Base-by-base conservation (phyloP, 495 filamentous ascomycete genomes). In the Talaromyces nanjingensis region DNA sequence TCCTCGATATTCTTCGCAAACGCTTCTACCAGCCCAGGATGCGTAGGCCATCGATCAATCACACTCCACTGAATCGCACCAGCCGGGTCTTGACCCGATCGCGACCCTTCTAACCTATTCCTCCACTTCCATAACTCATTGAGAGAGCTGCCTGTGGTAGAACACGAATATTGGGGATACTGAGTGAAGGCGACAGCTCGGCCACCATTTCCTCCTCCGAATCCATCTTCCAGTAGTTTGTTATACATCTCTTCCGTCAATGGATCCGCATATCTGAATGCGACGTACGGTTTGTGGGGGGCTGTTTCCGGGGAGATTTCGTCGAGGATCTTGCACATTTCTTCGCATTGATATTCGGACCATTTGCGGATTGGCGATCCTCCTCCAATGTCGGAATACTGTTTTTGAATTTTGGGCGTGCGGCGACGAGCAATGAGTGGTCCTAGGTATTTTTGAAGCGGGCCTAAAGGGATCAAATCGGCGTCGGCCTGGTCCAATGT, bases 131-230 rank as follows among this genome's bases (percentile, higher is more conserved):
- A 99, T 49, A 99, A 72, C 77, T 99, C 96, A 70, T 98, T 99
- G 60, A 99, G 74, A 55, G 90, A 94, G 75, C 91, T 96, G 39
- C 96, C 96, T 1, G 96, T 99, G 6, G 96, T 99, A 25, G 91
- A 96, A 76, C 96, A 99, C n/a, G 90, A 94, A 73, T 99, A 99
- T 72, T 99, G 96, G 22, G 96, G 96, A 68, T 99, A 99, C 73
- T 99, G 96, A 4, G 94, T 96, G 74, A 98, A 99, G 2, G 96
- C 96, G 6, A 99, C 91, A 4, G 96, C 96, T 59, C 96, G 86
- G 1, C 92, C 92, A 12, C 92, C 92, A 64, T 86, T 90, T 2
- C 92, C 92, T 27, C 84, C 83, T 39, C 91, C 91, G 68, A 99
- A 93, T 0, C 96, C 96, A 76, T 99, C 96, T 25, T 83, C 86